A percentile compares a stretch with the other conserved stretches of the same genome.
phyloP scores from a whole-genome alignment of 2,329 filamentous ascomycete species.

The Ophioceras dolichostomum region DNA sequence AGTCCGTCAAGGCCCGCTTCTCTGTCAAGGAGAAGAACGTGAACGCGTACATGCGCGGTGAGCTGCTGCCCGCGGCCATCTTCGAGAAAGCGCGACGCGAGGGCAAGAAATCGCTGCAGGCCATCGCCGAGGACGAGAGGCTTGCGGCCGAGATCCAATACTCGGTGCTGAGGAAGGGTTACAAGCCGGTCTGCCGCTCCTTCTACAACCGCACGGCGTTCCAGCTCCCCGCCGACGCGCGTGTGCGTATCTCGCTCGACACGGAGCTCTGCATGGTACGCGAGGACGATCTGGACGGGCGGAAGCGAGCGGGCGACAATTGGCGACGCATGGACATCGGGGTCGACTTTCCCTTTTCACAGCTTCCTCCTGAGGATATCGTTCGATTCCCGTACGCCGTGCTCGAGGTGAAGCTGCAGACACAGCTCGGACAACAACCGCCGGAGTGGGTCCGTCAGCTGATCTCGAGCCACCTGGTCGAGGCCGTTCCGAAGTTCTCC shows the following conservation, averaged over 20 bases:
- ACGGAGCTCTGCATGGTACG: slow-evolving; percentile 92
- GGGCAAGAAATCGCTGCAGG: slow-evolving; percentile 83
- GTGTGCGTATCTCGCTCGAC: slow-evolving; percentile 92
- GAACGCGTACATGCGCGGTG: slow-evolving; percentile 76
- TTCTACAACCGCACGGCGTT: slow-evolving; percentile 99
- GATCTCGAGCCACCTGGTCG: slow-evolving; percentile 85
- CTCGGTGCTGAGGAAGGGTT: slow-evolving; percentile 73
- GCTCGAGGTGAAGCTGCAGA: slow-evolving; percentile 94
- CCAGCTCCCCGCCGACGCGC: slow-evolving; percentile 88
- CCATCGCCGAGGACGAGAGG: slow-evolving; percentile 82
- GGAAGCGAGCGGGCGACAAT: slow-evolving; percentile 65
- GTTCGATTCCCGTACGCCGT: slow-evolving; percentile 93
- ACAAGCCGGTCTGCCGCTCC: slow-evolving; percentile 81
- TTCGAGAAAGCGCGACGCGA: slow-evolving; percentile 96
- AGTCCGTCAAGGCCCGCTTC: slow-evolving; percentile 96
- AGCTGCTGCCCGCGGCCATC: slow-evolving; percentile 73
- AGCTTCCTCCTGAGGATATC: slow-evolving; percentile 73
- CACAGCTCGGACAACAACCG: slow-evolving; percentile 85
- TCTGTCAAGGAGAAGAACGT: slow-evolving; percentile 94
- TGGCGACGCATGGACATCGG: slow-evolving; percentile 98
- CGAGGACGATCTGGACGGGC: slow-evolving; percentile 87
- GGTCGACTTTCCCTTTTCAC: slow-evolving; percentile 87
- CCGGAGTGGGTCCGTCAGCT: slow-evolving; percentile 95
- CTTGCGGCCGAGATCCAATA: slow-evolving; percentile 90
- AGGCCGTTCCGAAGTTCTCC: slow-evolving; percentile 98